phyloP scores from a whole-genome alignment of 129 eudicot genomes.

The Oenanthe sinensis region DNA sequence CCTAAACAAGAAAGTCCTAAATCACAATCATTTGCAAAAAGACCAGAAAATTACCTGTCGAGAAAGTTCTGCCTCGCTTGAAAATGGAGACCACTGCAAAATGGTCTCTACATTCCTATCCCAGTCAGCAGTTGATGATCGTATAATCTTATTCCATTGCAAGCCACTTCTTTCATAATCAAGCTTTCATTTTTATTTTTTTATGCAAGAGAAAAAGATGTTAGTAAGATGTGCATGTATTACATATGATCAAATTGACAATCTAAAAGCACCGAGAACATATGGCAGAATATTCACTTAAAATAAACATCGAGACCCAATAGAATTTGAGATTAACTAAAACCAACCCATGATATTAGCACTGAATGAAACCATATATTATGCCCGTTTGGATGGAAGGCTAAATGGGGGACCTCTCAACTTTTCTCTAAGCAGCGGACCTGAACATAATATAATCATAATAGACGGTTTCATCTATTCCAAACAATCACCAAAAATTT shows the following conservation, averaged over 20 bases:
- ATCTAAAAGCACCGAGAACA: neutral
- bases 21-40: neutral
- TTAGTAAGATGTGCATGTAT: neutral
- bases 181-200: conserved; percentile 41
- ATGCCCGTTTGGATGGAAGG: neutral
- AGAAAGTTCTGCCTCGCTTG: conserved; percentile 73
- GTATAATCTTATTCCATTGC: conserved; percentile 49
- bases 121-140: conserved; percentile 68
- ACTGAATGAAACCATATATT: neutral
- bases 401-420: neutral
- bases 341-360: neutral
- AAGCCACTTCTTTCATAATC: conserved; percentile 52
- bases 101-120: conserved; percentile 53
- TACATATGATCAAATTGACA: neutral
- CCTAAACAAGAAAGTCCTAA: conserved; percentile 1
- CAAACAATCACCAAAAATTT: neutral
- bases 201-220: neutral
- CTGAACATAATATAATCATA: neutral
- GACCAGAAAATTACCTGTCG: conserved; percentile 40
- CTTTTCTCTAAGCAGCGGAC: neutral
- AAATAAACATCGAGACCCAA: neutral
- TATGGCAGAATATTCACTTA: neutral
- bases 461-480: neutral
- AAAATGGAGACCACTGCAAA: conserved; percentile 82
- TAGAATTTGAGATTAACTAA: neutral